Evolutionary conservation across 176 grass and related monocot species (phyloP).

Genomic region (Coix lacrymajobi): DNA sequence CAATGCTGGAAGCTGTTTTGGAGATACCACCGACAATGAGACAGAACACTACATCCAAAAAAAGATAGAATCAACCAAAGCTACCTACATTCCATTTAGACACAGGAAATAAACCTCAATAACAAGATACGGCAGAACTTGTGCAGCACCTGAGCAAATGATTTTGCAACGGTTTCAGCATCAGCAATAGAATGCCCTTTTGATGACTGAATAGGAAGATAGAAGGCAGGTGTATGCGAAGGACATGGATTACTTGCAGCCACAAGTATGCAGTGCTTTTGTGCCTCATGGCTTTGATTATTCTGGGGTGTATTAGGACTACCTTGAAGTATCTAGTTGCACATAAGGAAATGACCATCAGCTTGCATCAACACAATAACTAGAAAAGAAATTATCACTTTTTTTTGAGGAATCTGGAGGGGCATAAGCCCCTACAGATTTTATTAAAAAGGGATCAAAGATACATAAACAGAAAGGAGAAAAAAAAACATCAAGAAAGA

Average conservation of each 20-base stretch:
- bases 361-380: background rate
- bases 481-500: too few relatives aligned
- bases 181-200: conserved; percentile 56
- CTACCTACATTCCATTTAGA: background rate
- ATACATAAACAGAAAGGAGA: too few relatives aligned
- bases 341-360: conserved; percentile 20
- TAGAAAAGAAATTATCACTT: background rate
- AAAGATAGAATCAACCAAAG: conserved; percentile 10
- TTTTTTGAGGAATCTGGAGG: too few relatives aligned
- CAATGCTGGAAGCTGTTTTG: conserved; percentile 77
- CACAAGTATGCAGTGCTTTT: conserved; percentile 88
- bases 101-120: conserved; percentile 7
- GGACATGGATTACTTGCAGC: conserved; percentile 83
- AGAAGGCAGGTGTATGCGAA: conserved; percentile 60
- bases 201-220: conserved; percentile 35
- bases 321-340: conserved; percentile 55
- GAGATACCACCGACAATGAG: conserved; percentile 85
- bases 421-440: too few relatives aligned
- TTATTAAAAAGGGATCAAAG: too few relatives aligned
- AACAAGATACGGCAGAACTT: conserved; percentile 22
- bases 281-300: conserved; percentile 67
- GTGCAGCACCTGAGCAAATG: conserved; percentile 63
- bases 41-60: conserved; percentile 65
- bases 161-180: conserved; percentile 73
- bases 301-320: conserved; percentile 26